Conservation (phyloP, 2,329 filamentous ascomycete genomes). For the Colletotrichum endophyticum region DNA sequence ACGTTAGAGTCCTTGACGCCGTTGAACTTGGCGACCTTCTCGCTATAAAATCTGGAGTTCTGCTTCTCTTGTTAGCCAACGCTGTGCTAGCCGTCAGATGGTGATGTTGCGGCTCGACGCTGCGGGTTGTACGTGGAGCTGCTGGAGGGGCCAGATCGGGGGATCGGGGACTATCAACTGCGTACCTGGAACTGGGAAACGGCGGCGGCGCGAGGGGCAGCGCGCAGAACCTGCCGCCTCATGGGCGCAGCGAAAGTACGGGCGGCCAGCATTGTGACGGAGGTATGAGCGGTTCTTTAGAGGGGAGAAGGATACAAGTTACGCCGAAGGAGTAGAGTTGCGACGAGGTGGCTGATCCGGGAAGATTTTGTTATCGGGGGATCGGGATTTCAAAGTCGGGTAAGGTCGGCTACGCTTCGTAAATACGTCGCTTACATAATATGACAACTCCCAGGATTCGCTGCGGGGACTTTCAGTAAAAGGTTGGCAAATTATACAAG, state of each 20-base stretch:
- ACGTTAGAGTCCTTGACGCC: slow-evolving; percentile 89
- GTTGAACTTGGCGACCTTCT: slow-evolving; percentile 90
- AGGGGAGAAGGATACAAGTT: slow-evolving; percentile 21
- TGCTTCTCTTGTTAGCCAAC: slow-evolving; percentile 29
- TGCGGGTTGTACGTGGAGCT: neutral
- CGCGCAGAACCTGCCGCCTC: slow-evolving; percentile 79
- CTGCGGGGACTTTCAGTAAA: neutral
- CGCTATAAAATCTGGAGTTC: slow-evolving; percentile 68
- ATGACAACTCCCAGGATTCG: neutral
- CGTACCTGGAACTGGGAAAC: slow-evolving; percentile 63
- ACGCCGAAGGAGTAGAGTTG: slow-evolving; percentile 23
- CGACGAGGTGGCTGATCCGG: neutral
- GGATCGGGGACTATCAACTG: slow-evolving; percentile 17
- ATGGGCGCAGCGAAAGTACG: slow-evolving; percentile 78
- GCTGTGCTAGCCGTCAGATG: neutral
- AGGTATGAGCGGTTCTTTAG: slow-evolving; percentile 11
- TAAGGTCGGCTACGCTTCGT: neutral
- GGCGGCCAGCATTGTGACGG: slow-evolving; percentile 78
- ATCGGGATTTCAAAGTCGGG: slow-evolving; percentile 13
- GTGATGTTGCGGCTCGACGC: slow-evolving; percentile 6
- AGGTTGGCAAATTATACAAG: neutral
- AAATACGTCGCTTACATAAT: neutral
- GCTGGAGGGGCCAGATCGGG: slow-evolving; percentile 26
- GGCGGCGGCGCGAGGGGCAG: slow-evolving; percentile 62
- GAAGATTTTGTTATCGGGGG: slow-evolving; percentile 4